These are phyloP conservation scores for Phlegmacium glaucopus DNA, from an alignment of 768 basidiomycete genomes.

Conservation along the genomic window DNA sequence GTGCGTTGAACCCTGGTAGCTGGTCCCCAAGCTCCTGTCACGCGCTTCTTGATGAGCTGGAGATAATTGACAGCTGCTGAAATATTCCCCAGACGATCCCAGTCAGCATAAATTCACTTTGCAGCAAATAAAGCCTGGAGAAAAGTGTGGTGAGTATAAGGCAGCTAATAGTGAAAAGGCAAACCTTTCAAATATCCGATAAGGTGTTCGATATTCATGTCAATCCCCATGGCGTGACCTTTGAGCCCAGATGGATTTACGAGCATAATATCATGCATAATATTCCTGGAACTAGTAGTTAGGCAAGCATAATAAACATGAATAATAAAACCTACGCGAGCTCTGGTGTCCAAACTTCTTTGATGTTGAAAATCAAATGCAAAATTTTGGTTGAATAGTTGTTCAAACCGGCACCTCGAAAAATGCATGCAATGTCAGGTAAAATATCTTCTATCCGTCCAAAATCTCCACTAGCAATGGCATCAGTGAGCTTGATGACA, in stretches of 20 bases:
- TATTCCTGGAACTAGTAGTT: conserved; percentile 19
- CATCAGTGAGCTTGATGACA: too few species aligned
- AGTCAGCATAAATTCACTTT: conserved; percentile 28
- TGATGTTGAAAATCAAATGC: conserved; percentile 24
- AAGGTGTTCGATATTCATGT: conserved; percentile 36
- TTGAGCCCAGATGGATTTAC: conserved; percentile 27
- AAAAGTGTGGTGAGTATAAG: neutral
- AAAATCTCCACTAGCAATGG: conserved; percentile 28
- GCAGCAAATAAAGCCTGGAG: conserved; percentile 21
- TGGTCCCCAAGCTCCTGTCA: conserved; percentile 13
- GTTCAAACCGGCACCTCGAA: conserved; percentile 27
- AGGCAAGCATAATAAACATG: neutral
- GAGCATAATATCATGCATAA: conserved; percentile 34
- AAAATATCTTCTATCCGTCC: conserved; percentile 29
- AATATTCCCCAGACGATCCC: conserved; percentile 30
- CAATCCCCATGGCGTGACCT: conserved; percentile 32
- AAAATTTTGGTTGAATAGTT: conserved; percentile 31
- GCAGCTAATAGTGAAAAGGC: conserved; percentile 11
- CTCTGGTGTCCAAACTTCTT: conserved; percentile 29
- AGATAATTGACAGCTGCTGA: conserved; percentile 25
- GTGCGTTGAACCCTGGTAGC: conserved; percentile 27
- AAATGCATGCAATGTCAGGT: conserved; percentile 22
- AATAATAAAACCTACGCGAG: conserved; percentile 23
- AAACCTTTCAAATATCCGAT: conserved; percentile 31
- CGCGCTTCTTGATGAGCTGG: conserved; percentile 25